A percentile compares a stretch with the other conserved stretches of the same genome.
Conservation (phyloP, 176 grass and related monocot species). For the Pharus latifolius region DNA sequence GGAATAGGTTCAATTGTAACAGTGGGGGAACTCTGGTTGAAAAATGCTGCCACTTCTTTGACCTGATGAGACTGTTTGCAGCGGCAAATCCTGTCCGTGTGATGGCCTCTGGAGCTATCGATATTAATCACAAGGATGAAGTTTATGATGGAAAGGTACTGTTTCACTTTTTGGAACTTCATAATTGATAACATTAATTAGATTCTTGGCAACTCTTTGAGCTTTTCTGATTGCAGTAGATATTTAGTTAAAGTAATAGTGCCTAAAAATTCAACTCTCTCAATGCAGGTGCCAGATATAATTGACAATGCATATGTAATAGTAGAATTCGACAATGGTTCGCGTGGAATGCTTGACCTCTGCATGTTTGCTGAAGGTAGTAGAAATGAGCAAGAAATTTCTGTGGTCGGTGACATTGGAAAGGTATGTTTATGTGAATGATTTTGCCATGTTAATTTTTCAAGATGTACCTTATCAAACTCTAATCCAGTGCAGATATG, state of each 20-base stretch:
- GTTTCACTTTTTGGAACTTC: too few relatives aligned
- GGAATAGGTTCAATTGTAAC: conserved; percentile 53
- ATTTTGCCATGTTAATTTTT: neutral
- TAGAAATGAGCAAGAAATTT: conserved; percentile 53
- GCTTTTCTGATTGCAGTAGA: too few relatives aligned
- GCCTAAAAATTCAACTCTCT: too few relatives aligned
- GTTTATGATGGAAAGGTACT: conserved; percentile 49
- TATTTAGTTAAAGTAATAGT: too few relatives aligned
- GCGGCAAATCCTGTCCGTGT: conserved; percentile 47
- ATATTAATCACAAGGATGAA: conserved; percentile 60
- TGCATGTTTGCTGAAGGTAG: conserved; percentile 63
- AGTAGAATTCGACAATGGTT: conserved; percentile 49
- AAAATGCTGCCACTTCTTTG: conserved; percentile 59
- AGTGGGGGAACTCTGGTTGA: conserved; percentile 52
- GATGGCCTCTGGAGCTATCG: conserved; percentile 51
- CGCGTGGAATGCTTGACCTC: conserved; percentile 51
- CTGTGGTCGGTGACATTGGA: conserved; percentile 43
- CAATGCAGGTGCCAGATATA: conserved; percentile 34
- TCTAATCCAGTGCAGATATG: too few relatives aligned
- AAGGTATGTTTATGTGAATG: conserved; percentile 22
- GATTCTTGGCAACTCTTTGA: too few relatives aligned
- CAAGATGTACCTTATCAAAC: neutral
- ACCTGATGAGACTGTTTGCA: conserved; percentile 44
- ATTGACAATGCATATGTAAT: conserved; percentile 58
- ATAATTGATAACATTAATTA: too few relatives aligned